Base-by-base conservation (phyloP, 768 basidiomycete genomes). In the Termitomyces titanicus region DNA sequence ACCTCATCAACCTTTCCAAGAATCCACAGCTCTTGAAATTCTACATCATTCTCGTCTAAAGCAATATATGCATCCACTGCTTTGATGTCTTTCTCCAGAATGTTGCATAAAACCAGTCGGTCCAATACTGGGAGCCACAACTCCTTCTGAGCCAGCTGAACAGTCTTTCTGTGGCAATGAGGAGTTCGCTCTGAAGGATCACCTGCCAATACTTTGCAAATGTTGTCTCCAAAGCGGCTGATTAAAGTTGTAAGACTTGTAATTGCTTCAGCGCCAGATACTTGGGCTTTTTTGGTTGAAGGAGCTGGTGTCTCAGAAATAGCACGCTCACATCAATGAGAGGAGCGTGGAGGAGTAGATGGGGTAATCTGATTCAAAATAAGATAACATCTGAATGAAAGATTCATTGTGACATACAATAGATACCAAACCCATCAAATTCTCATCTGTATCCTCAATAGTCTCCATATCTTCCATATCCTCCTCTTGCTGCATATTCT, bases 41-140 rank as follows among this genome's bases (percentile, higher is more conserved):
- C 47, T 3, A 22, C 48, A 38, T 50, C 47, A 31, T 38, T 29
- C 13, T 55, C 24, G 18, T 43, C 37, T 37, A 63, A 42, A 18
- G 51, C 56, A 20, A 56, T 33, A 42, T 66, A 64, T 8, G 53
- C 52, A 51, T 66, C 58, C 10, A 51, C 60, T 42, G 58, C 51
- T 22, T 56, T 53, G 17, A 56, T 63, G 39, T 63, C 54, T 20
- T 50, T 56, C 31, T 61, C 48, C 20, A 62, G n/a, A 38, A 64
- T 44, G 12, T 57, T 51, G 53, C 35, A 51, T 0, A 64, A 25
- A 15, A 44, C 40, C 4, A 61, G 39, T 20, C 47, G 38, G 13
- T 64, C 39, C 10, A 34, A 18, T 3, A 29, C 34, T 5, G 5
- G 13, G 13, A 66, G 59, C 63, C 65, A 64, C 18, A 29, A 11